A percentile compares a stretch with the other conserved stretches of the same genome.
phyloP scores from a whole-genome alignment of 495 filamentous ascomycete species.

The Xylaria venustula region DNA sequence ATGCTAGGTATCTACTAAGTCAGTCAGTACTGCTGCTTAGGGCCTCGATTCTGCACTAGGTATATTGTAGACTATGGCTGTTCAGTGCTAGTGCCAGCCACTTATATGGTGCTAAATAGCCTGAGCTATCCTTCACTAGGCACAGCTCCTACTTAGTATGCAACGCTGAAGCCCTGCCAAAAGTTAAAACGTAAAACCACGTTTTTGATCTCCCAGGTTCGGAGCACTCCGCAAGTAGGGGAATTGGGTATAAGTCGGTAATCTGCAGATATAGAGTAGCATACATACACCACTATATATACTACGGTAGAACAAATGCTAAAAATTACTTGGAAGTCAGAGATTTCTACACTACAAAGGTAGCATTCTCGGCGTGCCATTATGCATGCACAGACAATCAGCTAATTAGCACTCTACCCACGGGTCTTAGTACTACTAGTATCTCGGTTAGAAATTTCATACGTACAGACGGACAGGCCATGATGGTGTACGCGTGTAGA shows the following conservation, averaged over 20 bases:
- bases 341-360: too few relatives aligned
- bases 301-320: too few relatives aligned
- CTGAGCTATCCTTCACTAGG: neutral
- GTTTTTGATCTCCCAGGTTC: neutral
- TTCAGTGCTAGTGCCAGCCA: conserved; percentile 1
- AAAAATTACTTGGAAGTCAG: too few relatives aligned
- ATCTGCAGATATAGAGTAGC: too few relatives aligned
- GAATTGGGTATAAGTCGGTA: neutral
- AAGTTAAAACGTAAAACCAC: neutral
- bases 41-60: neutral
- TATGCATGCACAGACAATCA: neutral
- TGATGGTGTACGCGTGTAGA: neutral
- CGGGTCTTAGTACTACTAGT: too few relatives aligned
- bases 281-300: too few relatives aligned
- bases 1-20: neutral
- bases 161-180: neutral
- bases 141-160: neutral
- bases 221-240: neutral
- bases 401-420: neutral
- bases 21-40: neutral
- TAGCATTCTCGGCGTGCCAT: too few relatives aligned
- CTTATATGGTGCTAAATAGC: neutral
- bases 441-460: neutral
- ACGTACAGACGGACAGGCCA: neutral
- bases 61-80: neutral